Evolutionary conservation across 495 filamentous ascomycete genomes (phyloP), one percentile per base, ranked within the genome.

Genomic region (Xylaria venustula): DNA sequence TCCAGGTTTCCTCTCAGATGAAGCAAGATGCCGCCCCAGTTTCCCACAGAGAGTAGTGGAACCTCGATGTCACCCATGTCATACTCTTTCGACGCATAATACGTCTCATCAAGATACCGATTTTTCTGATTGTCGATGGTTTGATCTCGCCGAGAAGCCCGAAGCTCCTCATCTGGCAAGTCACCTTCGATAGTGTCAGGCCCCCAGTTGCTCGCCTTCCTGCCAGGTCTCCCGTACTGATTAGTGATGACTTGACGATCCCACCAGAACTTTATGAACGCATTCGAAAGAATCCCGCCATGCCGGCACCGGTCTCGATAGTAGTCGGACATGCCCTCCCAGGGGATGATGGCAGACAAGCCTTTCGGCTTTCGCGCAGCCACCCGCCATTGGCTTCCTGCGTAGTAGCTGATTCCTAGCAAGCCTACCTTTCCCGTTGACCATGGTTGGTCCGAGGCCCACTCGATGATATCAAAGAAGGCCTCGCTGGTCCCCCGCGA

Each of bases 291-390:
- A 42, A 90, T 88, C 1, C 87, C 87, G 2, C 87, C 87, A 58
- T 89, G 87, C 3, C 84, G 75, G 67, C 81, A 86, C 2, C 82
- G 74, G 57, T 88, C 85, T 0, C 85, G 79, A 64, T 88, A 88
- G 56, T 85, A 87, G 59, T 88, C 85, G 0, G 80, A 83, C 83
- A 88, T 86, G n/a, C 86, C 86, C 64, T 88, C 86, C 57, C 86
- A 88, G 0, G 86, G 85, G 11, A 88, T 76, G 12, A 88, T 87
- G 41, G 79, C 80, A 0, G 81, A 70, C 20, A 88, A 62, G 3
- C 85, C 85, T 68, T 82, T 83, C 0, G 86, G 86, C 36, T 78
- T 72, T 7, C 84, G 75, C 11, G 86, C 85, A 0, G 84, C 84
- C 0, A 88, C 85, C 0, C 83, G 76, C 85, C 85, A 88, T 72